Base-by-base conservation (phyloP, 108 stramenopile species). In the Seminavis robusta region DNA sequence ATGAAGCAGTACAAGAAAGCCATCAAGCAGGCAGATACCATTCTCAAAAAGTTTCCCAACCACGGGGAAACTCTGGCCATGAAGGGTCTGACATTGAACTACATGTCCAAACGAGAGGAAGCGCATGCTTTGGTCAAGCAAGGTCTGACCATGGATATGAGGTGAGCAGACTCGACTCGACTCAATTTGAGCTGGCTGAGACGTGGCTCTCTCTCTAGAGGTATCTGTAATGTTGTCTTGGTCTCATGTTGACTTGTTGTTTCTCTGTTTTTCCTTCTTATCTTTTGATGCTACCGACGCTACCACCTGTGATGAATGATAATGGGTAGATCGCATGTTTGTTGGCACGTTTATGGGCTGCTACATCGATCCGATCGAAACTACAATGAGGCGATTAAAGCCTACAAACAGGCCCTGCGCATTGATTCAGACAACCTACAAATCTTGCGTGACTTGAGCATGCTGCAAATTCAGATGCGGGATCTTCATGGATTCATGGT, bases 281-380 rank as follows among this genome's bases (percentile, higher is more conserved):
- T 41, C 7, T 42, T 40, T 44, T 29, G 23, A 37, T 15, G 59
- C 3, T 46, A 13, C 30, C 33, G 24, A 38, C 17, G 16, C n/a
- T 30, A 8, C 24, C 1, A 6, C 6, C 6, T 29, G 24, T 9
- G 5, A 25, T 38, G 26, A 15, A 21, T 19, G 52, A 15, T 37
- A 15, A 53, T 24, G 44, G 39, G 16, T 36, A 91, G 90, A 56
- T 92, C 88, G 25, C 96, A 97, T 74, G 95, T 98, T 15, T 99
- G 97, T 83, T 99, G 98, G 98, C 97, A 99, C 66, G 98, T 99
- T 51, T 97, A 85, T 54, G 98, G 98, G 47, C 70, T 99, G 9
- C 73, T 98, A 45, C 81, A 99, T 63, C 86, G 97, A 43, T 72
- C 88, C n/a, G 92, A 95, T 59, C 82, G 89, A 11, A 95, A 99